Evolutionary conservation across 1,284 basidiomycete genomes (phyloP), one percentile per base, ranked within the genome.

Genomic region (Mycosarcoma mackinlayi): DNA sequence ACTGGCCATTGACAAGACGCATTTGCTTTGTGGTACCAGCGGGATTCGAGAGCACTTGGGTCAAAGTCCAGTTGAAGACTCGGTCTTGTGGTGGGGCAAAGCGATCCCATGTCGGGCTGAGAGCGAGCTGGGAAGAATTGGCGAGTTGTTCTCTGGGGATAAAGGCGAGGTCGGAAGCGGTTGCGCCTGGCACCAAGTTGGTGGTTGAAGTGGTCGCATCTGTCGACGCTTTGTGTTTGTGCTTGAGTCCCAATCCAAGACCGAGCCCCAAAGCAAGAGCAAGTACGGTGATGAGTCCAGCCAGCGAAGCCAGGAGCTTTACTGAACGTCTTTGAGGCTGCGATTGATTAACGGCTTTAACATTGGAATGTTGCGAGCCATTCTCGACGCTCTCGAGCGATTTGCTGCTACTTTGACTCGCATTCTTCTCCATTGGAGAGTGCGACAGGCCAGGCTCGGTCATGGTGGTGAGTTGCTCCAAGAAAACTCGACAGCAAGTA

Each of bases 231-330:
- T 69, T 59, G 25, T 68, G 57, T 28, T 63, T 57, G 49, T 83
- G 78, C 45, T 78, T 76, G 16, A 83, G 65, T 0, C 84, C 84
- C 11, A 86, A 71, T 6, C 85, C 85, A 16, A 86, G 83, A 6
- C 84, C 85, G 2, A 86, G 79, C 0, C 83, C 84, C 8, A 85
- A 78, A 0, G 68, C 82, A 16, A 85, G 73, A 14, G 72, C 83
- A 6, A 85, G 76, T 6, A 81, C 63, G 27, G 82, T 59, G 37
- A 81, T 14, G 16, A 70, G 28, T 2, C 45, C 54, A 1, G 13
- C 45, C 5, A 50, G 4, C 3, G 44, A 19, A 0, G 46, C 51
- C 2, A 69, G 2, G 3, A 59, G 27, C 3, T 23, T n/a, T 19
- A 24, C 23, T 7, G 40, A 28, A 13, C 61, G 54, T 18, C 35